Base-by-base conservation (phyloP, 768 basidiomycete genomes). In the Psilocybe cubensis region DNA sequence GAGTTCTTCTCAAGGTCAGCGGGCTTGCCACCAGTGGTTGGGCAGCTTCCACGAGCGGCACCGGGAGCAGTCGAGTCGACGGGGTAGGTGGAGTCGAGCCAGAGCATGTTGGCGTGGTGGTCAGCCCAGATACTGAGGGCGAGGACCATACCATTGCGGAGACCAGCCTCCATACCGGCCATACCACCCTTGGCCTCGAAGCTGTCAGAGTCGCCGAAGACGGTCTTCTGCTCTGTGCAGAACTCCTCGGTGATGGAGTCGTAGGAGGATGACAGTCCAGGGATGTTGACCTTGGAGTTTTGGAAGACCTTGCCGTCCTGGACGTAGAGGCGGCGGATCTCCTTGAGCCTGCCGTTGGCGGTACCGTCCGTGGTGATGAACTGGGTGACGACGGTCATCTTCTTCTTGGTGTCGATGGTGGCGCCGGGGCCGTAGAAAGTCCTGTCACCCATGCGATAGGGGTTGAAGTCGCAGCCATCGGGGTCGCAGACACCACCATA, bases 381-480 rank as follows among this genome's bases (percentile, higher is more conserved):
- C 64, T 80, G 79, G 24, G 78, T 78, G 54, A 79, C 76, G 56
- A 78, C 76, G 49, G 77, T 79, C 70, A 79, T 70, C 55, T 66
- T 69, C 46, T 63, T 50, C 60, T 47, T 68, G 61, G 76, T 79
- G 68, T 78, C 72, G 65, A 79, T 69, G 52, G 72, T 76, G 63
- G 57, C 54, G 45, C 72, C 71, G 7, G 66, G 60, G 24, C 78
- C 78, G 62, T 70, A 72, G 75, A 77, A 79, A 38, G 62, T 46
- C 12, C 60, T 60, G 70, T 76, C 65, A 43, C 78, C 78, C 73
- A 76, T 71, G 62, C 78, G 76, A 69, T 65, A 79, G 11, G 78
- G 75, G 76, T 79, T 79, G 76, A 77, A 79, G 61, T 79, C 78
- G 68, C 78, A 79, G 49, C 78, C 78, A 61, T 73, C 76, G 49